Evolutionary conservation across 176 grass and related monocot genomes (phyloP).

Genomic region (Rhynchospora breviuscula): DNA sequence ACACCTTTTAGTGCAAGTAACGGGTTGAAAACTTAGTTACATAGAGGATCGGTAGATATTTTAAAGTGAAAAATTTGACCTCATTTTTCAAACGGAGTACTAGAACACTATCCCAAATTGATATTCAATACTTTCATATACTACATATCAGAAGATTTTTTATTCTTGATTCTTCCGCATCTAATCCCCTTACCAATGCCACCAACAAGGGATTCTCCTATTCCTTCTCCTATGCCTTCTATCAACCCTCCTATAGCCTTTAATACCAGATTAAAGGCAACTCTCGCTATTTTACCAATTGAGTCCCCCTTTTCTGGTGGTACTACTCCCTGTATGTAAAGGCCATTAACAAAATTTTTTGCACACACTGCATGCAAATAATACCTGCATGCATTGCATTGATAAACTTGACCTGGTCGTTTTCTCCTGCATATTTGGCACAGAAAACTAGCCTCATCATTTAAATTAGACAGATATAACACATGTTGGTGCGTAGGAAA

Average conservation of each 20-base stretch:
- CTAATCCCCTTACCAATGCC: conserved; percentile 17
- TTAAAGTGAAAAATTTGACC: too few relatives aligned
- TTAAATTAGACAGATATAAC: conserved; percentile 24
- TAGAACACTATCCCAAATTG: neutral
- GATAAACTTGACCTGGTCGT: conserved; percentile 47
- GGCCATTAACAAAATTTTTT: conserved; percentile 81
- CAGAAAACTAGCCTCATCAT: neutral
- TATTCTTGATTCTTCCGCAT: conserved; percentile 15
- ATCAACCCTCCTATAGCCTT: conserved; percentile 48
- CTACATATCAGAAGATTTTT: neutral
- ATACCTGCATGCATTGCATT: conserved; percentile 65
- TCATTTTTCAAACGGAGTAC: too few relatives aligned
- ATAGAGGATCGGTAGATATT: too few relatives aligned
- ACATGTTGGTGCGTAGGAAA: conserved; percentile 57
- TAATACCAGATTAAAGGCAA: conserved; percentile 52
- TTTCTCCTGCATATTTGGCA: conserved; percentile 56
- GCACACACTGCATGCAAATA: conserved; percentile 68
- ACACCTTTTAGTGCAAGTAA: too few relatives aligned
- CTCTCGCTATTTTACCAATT: conserved; percentile 34
- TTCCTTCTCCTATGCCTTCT: conserved; percentile 50
- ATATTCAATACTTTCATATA: neutral
- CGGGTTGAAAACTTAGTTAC: too few relatives aligned
- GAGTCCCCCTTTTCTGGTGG: conserved; percentile 44
- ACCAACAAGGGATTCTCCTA: conserved; percentile 32
- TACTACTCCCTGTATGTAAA: conserved; percentile 57